Evolutionary conservation across 306 rosid species (phyloP).

Genomic region (Abrus precatorius): DNA sequence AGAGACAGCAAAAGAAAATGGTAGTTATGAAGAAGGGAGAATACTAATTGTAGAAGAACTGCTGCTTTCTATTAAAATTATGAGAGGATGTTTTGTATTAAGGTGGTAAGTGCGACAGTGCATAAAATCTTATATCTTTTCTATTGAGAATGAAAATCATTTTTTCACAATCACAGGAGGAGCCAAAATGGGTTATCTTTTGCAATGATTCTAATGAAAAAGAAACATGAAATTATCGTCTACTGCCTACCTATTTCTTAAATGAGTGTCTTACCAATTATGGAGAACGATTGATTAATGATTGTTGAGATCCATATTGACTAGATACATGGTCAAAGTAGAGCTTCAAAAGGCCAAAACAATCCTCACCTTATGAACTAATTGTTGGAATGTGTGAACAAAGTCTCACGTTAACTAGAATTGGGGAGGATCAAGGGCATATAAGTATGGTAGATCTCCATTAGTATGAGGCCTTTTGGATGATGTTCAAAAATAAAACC

Average conservation of each 20-base stretch:
- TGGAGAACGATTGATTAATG: constrained; percentile 23
- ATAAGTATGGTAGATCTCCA: no score
- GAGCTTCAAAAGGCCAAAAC: no score
- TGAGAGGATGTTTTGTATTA: not conserved
- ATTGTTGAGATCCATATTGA: not conserved
- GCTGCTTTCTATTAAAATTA: constrained; percentile 30
- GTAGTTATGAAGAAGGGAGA: constrained; percentile 11
- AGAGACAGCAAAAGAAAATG: not conserved
- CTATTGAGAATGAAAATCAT: not conserved
- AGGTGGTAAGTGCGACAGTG: constrained; percentile 4
- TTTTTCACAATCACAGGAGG: not conserved
- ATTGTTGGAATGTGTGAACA: no score
- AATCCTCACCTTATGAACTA: no score
- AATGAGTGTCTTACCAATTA: not conserved
- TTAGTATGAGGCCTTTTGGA: no score
- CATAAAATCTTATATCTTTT: not conserved
- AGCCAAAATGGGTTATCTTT: constrained; percentile 22
- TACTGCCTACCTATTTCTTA: not conserved
- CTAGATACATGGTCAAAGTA: no score
- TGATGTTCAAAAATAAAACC: no score
- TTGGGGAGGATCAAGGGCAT: no score
- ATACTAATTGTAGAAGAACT: not conserved
- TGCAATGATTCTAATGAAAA: no score
- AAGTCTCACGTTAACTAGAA: no score
- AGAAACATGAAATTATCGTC: not conserved